phyloP scores from a whole-genome alignment of 2,329 filamentous ascomycete genomes.

The Fusarium hainanense region DNA sequence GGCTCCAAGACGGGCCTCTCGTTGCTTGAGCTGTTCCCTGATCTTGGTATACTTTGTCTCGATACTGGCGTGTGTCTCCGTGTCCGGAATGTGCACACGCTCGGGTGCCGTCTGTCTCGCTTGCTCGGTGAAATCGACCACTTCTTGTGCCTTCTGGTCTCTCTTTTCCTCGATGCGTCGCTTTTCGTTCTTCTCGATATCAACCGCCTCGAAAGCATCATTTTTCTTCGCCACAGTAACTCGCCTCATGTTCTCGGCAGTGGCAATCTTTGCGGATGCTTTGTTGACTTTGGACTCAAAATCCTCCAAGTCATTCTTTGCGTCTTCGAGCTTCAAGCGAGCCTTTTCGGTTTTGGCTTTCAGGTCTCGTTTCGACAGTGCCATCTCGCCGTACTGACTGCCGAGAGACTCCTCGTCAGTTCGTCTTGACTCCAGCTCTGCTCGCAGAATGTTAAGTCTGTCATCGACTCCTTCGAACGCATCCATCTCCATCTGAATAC shows the following conservation, averaged over 20 bases:
- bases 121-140: constrained; percentile 65
- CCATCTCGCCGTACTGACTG: constrained; percentile 65
- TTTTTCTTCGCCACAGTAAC: constrained; percentile 72
- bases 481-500: constrained; percentile 69
- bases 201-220: constrained; percentile 62
- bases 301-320: constrained; percentile 52
- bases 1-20: constrained; percentile 69
- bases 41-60: constrained; percentile 66
- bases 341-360: constrained; percentile 57
- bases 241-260: constrained; percentile 60
- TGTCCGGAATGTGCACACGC: constrained; percentile 71
- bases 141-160: constrained; percentile 58
- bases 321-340: constrained; percentile 51
- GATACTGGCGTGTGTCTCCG: constrained; percentile 70
- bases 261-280: constrained; percentile 63
- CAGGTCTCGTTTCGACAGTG: constrained; percentile 60
- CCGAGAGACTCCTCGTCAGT: constrained; percentile 61
- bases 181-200: constrained; percentile 60
- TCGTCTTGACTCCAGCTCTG: constrained; percentile 67
- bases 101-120: constrained; percentile 64
- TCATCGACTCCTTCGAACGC: constrained; percentile 75
- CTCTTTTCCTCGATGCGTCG: constrained; percentile 59
- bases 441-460: constrained; percentile 68
- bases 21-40: constrained; percentile 66
- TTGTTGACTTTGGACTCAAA: constrained; percentile 65